Base-by-base conservation (phyloP, 1,284 basidiomycete species). In the Neotropicomus parvogracilis region DNA sequence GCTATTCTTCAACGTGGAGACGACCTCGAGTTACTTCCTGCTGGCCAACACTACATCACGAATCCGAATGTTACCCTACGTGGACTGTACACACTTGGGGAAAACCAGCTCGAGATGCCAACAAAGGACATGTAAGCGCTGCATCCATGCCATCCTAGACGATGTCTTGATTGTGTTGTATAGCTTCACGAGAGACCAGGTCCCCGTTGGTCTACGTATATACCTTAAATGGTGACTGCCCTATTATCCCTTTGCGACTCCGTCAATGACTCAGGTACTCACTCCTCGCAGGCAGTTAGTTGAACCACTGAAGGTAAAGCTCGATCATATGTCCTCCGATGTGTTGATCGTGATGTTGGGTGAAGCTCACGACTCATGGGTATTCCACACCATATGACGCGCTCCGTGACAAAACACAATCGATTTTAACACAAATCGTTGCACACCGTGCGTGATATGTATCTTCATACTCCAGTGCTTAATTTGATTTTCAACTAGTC, bases 361-460 rank as follows among this genome's bases (percentile, higher is more conserved):
- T 48, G 37, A 12, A 64, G 62, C 74, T 90, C 33, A 83, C 87
- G 1, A 84, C 79, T 1, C 88, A 90, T 60, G 88, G 88, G 16
- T 90, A 90, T 62, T 77, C 79, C 54, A 88, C 85, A 0, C 87
- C 88, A 8, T 90, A 88, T 58, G 88, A 90, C 57, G 87, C 88
- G 0, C 75, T 90, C 38, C 72, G 73, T 36, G 87, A 90, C 66
- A 90, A 90, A 70, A 86, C 88, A 0, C 87, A 90, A 63, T 88
- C 84, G 1, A 89, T 90, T 52, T 67, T 90, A 41, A 90, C 87
- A 0, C 88, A 90, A 65, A 88, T 90, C 34, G 84, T 90, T 19
- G 81, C 85, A 4, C 87, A 88, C 62, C 69, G 62, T 64, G 42
- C 14, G 63, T 81, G 70, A 70, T 68, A 12, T 8, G 29, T 75